phyloP scores from a whole-genome alignment of 257 asterid genomes.

The Plantago ovata region DNA sequence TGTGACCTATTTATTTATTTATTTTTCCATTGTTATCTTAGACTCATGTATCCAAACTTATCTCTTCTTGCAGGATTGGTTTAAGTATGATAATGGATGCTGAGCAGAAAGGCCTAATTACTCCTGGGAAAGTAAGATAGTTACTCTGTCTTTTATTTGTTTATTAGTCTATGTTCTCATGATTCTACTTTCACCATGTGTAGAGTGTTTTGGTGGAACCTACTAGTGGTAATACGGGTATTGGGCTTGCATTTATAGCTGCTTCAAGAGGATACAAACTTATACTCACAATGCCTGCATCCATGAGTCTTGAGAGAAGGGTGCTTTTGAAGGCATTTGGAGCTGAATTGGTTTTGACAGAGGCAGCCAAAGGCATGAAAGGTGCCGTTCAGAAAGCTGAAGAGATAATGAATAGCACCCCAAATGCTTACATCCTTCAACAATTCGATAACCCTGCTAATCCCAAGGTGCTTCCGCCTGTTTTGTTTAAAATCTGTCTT shows the following conservation, averaged over 20 bases:
- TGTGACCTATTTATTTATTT: too few species aligned
- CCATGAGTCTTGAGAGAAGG: constrained; percentile 99
- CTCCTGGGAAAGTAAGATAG: constrained; percentile 82
- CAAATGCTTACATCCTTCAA: constrained; percentile 89
- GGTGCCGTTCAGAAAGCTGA: constrained; percentile 97
- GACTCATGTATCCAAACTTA: constrained; percentile 13
- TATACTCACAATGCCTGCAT: constrained; percentile 98
- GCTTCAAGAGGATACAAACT: constrained; percentile 97
- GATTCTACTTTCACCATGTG: constrained; percentile 14
- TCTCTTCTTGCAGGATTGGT: constrained; percentile 76
- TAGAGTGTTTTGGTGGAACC: constrained; percentile 97
- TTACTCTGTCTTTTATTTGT: not conserved
- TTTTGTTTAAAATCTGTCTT: too few species aligned
- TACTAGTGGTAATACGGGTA: constrained; percentile 98
- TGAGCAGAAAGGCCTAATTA: constrained; percentile 80
- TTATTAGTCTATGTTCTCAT: too few species aligned
- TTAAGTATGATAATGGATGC: constrained; percentile 89
- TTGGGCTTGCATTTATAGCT: constrained; percentile 97
- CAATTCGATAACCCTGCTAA: constrained; percentile 98
- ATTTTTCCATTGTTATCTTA: constrained; percentile 6
- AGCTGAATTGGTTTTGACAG: constrained; percentile 90
- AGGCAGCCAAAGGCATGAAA: constrained; percentile 89
- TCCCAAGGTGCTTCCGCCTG: constrained; percentile 58
- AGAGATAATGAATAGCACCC: constrained; percentile 70
- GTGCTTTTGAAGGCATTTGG: constrained; percentile 97